Evolutionary conservation across 148 eudicot species (phyloP).

Genomic region (Rhododendron williamsianum): DNA sequence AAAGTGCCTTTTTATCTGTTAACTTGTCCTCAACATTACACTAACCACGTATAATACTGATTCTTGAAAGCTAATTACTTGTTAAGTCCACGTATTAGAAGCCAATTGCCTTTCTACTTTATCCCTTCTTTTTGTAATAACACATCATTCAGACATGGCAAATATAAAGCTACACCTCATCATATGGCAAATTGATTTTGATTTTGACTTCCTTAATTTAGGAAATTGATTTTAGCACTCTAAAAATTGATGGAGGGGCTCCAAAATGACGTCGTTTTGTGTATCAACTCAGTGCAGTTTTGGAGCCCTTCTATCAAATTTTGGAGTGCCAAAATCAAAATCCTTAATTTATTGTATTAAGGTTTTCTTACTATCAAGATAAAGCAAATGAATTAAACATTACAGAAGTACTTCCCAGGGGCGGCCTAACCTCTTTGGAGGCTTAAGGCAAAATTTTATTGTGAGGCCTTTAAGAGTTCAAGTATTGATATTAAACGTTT

Average conservation of each 20-base stretch:
- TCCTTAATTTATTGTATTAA: not conserved
- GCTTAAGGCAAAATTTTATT: not conserved
- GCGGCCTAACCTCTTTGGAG: not conserved
- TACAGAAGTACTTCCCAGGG: not conserved
- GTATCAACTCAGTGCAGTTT: no score
- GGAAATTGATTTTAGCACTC: no score
- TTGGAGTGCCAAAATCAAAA: no score
- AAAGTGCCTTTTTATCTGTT: slow-evolving; percentile 15
- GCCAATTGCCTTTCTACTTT: not conserved
- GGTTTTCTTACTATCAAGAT: not conserved
- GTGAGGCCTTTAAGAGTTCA: not conserved
- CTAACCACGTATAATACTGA: not conserved
- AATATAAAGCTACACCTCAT: not conserved
- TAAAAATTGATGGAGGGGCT: no score
- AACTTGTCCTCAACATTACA: not conserved
- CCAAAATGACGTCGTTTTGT: no score
- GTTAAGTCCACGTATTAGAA: not conserved
- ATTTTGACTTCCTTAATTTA: not conserved
- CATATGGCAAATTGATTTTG: not conserved
- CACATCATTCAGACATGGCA: not conserved
- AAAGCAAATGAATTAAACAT: not conserved
- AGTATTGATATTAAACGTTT: not conserved
- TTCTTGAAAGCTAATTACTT: not conserved
- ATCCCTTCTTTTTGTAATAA: not conserved
- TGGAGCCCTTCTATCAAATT: no score